Evolutionary conservation across 2,329 filamentous ascomycete genomes (phyloP), one percentile per base, ranked within the genome.

Genomic region (Diaporthe citriasiana): DNA sequence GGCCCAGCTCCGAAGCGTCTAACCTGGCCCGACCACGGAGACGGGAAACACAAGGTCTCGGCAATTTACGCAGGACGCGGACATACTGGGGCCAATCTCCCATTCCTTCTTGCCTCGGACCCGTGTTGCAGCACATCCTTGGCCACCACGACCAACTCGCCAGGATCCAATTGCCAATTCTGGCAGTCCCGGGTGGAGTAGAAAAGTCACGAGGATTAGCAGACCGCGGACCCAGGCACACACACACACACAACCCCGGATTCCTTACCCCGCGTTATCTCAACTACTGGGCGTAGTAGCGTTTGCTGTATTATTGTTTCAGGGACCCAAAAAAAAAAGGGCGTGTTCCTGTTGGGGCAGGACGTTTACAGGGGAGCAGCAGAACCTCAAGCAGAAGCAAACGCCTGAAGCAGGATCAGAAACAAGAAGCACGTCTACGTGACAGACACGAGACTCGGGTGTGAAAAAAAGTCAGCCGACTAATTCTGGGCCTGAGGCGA

Each of bases 1-100:
- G 66, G 30, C 59, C 51, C 66, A 70, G 71, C 71, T 75, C 74
- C 74, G 74, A 73, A 55, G 59, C 38, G 51, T 72, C 60, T 71
- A 53, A 27, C 56, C 60, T 72, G 51, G 33, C 60, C 57, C 53
- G 50, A 30, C 33, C 47, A 30, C 38, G 22, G 57, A 38, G 59
- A 50, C 50, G 45, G 22, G 50, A 57, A 63, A 53, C 45, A 63
- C n/a, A 51, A 35, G 38, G 38, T 59, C 73, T 74, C 70, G 69
- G 60, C 70, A 74, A 50, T 51, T 68, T 72, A 50, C 45, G 45
- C 65, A 73, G 56, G 71, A 50, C 56, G 47, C 47, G 57, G 45
- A 50, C 57, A n/a, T n/a, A 22, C 59, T 71, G 38, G 55, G 35
- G 19, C n/a, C 66, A 72, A 65, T 50, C 51, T 72, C 56, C 33